Evolutionary conservation across 495 filamentous ascomycete genomes (phyloP), one percentile per base, ranked within the genome.

Genomic region (Penicillium maclennaniae): DNA sequence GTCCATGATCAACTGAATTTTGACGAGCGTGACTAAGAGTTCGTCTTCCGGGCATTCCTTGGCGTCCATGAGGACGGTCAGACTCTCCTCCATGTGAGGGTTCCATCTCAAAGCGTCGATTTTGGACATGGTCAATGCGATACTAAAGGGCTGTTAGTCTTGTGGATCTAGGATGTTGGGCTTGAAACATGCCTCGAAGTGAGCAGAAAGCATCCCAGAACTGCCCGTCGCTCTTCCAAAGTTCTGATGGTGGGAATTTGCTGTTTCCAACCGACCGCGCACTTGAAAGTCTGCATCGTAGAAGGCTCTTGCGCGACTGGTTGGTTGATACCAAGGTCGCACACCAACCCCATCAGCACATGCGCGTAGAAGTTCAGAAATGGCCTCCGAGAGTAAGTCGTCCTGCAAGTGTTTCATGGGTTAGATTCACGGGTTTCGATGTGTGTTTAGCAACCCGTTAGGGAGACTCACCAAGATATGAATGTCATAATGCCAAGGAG

Each of bases 281-380:
- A 42, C 45, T 65, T 67, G 27, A 62, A 67, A 16, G 56, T 49
- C 45, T 67, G 58, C 61, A 67, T 49, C 1, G 50, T 53, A 9
- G 67, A 55, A 1, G 42, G 43, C 15, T 53, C 61, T 50, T 72
- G 68, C 15, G 61, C 40, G 1, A 71, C 54, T 15, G 66, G 58
- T 52, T 76, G 76, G 55, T 83, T 78, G 17, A 86, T 72, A n/a
- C 77, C 74, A 21, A 83, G 69, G 39, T 84, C 81, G 20, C 67
- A 75, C 0, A 83, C 67, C 10, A 85, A 45, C 0, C 78, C 74
- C 46, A 77, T 72, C 3, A 81, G 68, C 17, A 85, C 64, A 44
- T 79, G 76, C 4, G 69, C 63, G 34, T 75, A 65, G 43, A 80
- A 67, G 16, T 69, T 69, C 19, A 77, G 64, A 37, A 60, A 64